phyloP scores from a whole-genome alignment of 139 green algal genomes.

The Marvania coccoides region DNA sequence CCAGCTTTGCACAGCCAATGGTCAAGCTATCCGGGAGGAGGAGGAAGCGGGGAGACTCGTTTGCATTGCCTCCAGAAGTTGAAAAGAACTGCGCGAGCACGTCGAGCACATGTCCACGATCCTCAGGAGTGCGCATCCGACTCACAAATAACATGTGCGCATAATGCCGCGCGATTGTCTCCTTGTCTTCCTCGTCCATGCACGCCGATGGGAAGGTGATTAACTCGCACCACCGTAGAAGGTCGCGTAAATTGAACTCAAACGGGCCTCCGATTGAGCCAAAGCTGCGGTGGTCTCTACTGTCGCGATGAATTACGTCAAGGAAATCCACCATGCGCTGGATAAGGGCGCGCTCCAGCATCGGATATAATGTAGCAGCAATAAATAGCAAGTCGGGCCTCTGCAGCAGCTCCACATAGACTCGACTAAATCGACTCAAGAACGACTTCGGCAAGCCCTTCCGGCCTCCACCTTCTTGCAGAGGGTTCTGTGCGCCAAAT shows the following conservation, averaged over 20 bases:
- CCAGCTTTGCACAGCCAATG: too few relatives aligned
- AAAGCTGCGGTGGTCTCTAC: constrained; percentile 46
- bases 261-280: constrained; percentile 76
- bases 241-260: constrained; percentile 98
- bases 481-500: constrained; percentile 87
- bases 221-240: constrained; percentile 93
- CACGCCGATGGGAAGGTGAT: constrained; percentile 13
- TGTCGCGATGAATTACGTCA: constrained; percentile 47
- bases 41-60: too few relatives aligned
- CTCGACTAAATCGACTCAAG: constrained; percentile 93
- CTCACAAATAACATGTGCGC: constrained; percentile 69
- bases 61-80: too few relatives aligned
- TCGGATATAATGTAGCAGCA: constrained; percentile 57
- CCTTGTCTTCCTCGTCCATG: neutral
- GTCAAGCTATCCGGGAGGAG: too few relatives aligned
- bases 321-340: constrained; percentile 76
- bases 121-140: constrained; percentile 62
- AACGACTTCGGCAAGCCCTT: constrained; percentile 95
- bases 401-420: constrained; percentile 79
- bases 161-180: constrained; percentile 57
- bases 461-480: constrained; percentile 86
- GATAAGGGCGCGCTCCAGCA: constrained; percentile 43
- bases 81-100: constrained; percentile 36
- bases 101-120: constrained; percentile 44
- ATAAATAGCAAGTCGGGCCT: constrained; percentile 76